Conservation (phyloP, 164 flowering plant genomes). For the Vitis amurensis region DNA sequence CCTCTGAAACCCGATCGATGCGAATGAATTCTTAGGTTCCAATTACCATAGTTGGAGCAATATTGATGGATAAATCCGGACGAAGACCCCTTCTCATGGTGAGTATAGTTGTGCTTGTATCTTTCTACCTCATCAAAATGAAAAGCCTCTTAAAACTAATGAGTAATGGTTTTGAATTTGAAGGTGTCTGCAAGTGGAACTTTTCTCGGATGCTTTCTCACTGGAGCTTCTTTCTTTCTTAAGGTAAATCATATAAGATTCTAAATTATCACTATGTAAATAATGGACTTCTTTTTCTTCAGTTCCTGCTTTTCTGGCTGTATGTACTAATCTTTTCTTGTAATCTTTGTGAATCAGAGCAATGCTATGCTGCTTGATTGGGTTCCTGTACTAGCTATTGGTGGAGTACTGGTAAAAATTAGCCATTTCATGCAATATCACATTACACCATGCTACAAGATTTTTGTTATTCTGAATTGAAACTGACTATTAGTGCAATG, state of each 20-base stretch:
- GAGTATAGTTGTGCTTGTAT: neutral
- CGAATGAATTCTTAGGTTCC: conserved; percentile 33
- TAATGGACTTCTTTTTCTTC: neutral
- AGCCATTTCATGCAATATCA: neutral
- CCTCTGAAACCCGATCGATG: neutral
- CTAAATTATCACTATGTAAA: too few species aligned
- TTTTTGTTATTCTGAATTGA: neutral
- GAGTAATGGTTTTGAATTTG: neutral
- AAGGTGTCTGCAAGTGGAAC: conserved; percentile 56
- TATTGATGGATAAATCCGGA: conserved; percentile 57
- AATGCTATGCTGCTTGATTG: conserved; percentile 28
- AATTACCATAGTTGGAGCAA: conserved; percentile 40
- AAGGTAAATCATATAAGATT: conserved; percentile 34
- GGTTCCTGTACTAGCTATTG: conserved; percentile 41
- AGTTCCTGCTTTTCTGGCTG: neutral
- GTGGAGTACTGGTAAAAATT: conserved; percentile 51
- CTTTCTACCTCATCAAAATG: too few species aligned
- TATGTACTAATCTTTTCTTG: neutral
- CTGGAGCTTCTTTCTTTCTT: conserved; percentile 52
- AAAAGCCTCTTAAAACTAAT: too few species aligned
- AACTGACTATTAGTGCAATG: neutral
- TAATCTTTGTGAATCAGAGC: conserved; percentile 23
- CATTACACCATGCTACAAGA: neutral
- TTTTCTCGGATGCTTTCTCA: conserved; percentile 48
- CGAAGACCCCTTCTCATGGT: conserved; percentile 64